phyloP scores from a whole-genome alignment of 306 rosid genomes.

The Ormosia semicastrata region DNA sequence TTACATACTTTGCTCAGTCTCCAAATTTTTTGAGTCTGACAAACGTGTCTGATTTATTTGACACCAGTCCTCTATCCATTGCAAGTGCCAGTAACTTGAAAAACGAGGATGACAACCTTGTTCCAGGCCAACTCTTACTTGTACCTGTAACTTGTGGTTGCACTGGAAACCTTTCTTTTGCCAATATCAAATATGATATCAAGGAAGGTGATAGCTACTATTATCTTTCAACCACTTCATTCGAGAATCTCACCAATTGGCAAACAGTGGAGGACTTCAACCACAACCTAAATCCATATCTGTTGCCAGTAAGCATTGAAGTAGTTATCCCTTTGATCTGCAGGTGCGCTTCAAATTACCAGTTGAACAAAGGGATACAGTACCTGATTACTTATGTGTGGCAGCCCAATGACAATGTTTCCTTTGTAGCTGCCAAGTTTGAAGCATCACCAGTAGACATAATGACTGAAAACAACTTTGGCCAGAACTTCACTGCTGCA shows the following conservation, averaged over 20 bases:
- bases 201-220: constrained; percentile 50
- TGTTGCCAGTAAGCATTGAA: constrained; percentile 37
- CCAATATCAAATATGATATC: constrained; percentile 51
- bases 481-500: constrained; percentile 22
- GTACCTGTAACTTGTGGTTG: constrained; percentile 61
- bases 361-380: constrained; percentile 19
- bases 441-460: constrained; percentile 38
- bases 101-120: constrained; percentile 8
- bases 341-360: constrained; percentile 48
- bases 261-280: constrained; percentile 31
- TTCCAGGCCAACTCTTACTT: constrained; percentile 53
- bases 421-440: constrained; percentile 42
- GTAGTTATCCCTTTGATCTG: constrained; percentile 64
- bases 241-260: constrained; percentile 59
- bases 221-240: constrained; percentile 36
- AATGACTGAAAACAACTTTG: constrained; percentile 32
- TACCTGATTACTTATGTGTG: constrained; percentile 56
- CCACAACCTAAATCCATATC: constrained; percentile 33
- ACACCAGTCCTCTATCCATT: constrained; percentile 39
- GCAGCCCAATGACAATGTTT: constrained; percentile 52
- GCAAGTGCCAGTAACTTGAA: constrained; percentile 50
- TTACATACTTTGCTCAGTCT: constrained; percentile 50
- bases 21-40: constrained; percentile 39
- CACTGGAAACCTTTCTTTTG: constrained; percentile 42
- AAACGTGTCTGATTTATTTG: constrained; percentile 52